Percentiles rank a stretch among this genome's conserved stretches.
Evolutionary conservation across 2,329 filamentous ascomycete species (phyloP).

Genomic region (Aspergillus aculeatus): DNA sequence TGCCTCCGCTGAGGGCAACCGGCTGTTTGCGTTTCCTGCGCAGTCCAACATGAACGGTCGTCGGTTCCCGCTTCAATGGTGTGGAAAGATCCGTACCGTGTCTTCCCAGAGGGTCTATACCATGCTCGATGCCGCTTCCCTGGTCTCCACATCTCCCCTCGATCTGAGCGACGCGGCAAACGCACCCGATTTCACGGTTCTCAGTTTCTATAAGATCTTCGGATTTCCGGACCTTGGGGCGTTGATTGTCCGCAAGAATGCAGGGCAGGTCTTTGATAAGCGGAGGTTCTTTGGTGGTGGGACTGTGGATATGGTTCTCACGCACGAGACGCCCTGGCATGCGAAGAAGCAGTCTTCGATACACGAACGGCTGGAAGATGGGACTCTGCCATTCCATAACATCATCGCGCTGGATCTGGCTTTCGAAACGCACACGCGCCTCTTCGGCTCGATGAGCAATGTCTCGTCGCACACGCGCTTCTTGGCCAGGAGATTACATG

Average conservation of each 20-base stretch:
- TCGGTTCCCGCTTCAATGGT: conserved; percentile 72
- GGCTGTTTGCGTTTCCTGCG: conserved; percentile 76
- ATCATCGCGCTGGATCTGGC: conserved; percentile 81
- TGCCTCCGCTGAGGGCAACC: conserved; percentile 21
- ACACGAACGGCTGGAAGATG: conserved; percentile 85
- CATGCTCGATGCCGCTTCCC: conserved; percentile 79
- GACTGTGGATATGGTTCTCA: conserved; percentile 86
- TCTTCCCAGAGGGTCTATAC: conserved; percentile 55
- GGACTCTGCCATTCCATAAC: conserved; percentile 84
- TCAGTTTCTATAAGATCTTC: conserved; percentile 98
- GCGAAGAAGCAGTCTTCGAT: conserved; percentile 68
- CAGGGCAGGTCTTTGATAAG: conserved; percentile 61
- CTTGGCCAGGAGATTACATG: conserved; percentile 60
- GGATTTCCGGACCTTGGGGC: conserved; percentile 90
- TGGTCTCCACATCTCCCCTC: conserved; percentile 73
- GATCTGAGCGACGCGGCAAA: conserved; percentile 61
- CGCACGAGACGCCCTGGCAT: conserved; percentile 78
- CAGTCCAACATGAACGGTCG: conserved; percentile 92
- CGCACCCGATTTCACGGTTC: conserved; percentile 78
- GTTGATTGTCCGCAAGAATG: conserved; percentile 73
- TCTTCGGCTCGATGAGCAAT: conserved; percentile 70
- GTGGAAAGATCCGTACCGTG: conserved; percentile 44
- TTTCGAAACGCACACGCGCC: conserved; percentile 63
- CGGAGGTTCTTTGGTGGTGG: conserved; percentile 90
- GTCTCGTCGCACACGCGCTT: conserved; percentile 70